Percentiles rank a stretch among this genome's conserved stretches.
phyloP scores from a whole-genome alignment of 192 early-diverging fungal species.

The Chytriomyces sp. region DNA sequence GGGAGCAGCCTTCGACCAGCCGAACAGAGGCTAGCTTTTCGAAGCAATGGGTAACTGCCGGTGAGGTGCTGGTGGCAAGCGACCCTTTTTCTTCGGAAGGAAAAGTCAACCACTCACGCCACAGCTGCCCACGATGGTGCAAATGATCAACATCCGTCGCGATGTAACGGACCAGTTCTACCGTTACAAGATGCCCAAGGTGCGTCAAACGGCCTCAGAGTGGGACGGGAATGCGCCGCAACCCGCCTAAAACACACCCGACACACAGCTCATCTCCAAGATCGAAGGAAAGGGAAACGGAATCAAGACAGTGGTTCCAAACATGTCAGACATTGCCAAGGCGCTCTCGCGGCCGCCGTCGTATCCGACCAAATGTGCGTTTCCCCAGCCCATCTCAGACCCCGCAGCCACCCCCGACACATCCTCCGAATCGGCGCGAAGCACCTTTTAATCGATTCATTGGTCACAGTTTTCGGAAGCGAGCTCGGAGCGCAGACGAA shows the following conservation, averaged over 20 bases:
- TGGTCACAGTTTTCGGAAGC: constrained; percentile 81
- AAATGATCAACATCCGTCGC: constrained; percentile 78
- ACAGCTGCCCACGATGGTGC: neutral
- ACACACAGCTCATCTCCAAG: constrained; percentile 53
- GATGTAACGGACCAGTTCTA: constrained; percentile 93
- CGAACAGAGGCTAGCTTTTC: no score
- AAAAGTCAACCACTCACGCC: no score
- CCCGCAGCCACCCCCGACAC: neutral
- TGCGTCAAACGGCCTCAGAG: constrained; percentile 36
- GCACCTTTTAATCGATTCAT: constrained; percentile 11
- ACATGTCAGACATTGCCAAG: constrained; percentile 93
- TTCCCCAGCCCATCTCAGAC: neutral
- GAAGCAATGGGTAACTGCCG: no score
- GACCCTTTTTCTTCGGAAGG: no score
- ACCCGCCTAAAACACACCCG: constrained; percentile 65
- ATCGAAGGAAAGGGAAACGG: constrained; percentile 99
- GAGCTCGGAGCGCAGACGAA: constrained; percentile 95
- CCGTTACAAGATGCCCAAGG: constrained; percentile 98
- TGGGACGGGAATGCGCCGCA: neutral
- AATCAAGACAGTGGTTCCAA: constrained; percentile 97
- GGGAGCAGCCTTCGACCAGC: no score
- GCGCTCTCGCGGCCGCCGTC: constrained; percentile 84
- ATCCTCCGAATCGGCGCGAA: no score
- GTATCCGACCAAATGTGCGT: constrained; percentile 61
- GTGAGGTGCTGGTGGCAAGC: no score